A percentile compares a stretch with the other conserved stretches of the same genome.
Conservation (phyloP, 208 protist species). For the Tritrichomonas foetus region DNA sequence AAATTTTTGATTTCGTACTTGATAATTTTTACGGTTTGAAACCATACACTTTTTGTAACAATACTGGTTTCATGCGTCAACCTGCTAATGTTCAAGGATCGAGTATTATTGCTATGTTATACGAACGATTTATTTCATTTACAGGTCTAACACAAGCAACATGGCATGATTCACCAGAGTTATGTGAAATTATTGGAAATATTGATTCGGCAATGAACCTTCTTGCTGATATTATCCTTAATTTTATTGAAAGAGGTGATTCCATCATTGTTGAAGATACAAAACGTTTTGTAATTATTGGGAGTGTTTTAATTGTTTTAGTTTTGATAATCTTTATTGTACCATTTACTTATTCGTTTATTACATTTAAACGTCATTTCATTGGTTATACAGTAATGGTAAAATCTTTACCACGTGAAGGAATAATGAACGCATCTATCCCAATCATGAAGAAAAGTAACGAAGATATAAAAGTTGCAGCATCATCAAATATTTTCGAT, state of each 20-base stretch:
- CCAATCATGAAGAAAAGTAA: too few relatives aligned
- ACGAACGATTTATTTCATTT: background rate
- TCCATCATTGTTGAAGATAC: background rate
- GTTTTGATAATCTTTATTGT: background rate
- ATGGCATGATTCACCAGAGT: background rate
- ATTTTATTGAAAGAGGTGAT: background rate
- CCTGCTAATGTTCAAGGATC: too few relatives aligned
- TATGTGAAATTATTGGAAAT: background rate
- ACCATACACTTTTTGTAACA: too few relatives aligned
- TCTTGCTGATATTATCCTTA: background rate
- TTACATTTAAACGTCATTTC: background rate
- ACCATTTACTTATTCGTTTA: background rate
- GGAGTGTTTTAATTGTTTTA: background rate
- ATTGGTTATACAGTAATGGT: background rate
- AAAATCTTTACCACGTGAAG: too few relatives aligned
- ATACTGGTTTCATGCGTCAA: too few relatives aligned
- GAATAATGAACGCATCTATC: too few relatives aligned
- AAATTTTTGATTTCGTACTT: too few relatives aligned
- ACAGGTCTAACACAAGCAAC: background rate
- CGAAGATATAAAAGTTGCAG: too few relatives aligned
- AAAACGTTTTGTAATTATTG: background rate
- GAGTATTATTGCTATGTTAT: background rate
- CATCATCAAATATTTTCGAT: too few relatives aligned
- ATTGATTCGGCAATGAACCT: background rate
- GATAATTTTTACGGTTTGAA: too few relatives aligned